A percentile compares a stretch with the other conserved stretches of the same genome.
These are phyloP conservation scores for Candida schatavii DNA, from an alignment of 805 yeast species.

Conservation along the genomic window DNA sequence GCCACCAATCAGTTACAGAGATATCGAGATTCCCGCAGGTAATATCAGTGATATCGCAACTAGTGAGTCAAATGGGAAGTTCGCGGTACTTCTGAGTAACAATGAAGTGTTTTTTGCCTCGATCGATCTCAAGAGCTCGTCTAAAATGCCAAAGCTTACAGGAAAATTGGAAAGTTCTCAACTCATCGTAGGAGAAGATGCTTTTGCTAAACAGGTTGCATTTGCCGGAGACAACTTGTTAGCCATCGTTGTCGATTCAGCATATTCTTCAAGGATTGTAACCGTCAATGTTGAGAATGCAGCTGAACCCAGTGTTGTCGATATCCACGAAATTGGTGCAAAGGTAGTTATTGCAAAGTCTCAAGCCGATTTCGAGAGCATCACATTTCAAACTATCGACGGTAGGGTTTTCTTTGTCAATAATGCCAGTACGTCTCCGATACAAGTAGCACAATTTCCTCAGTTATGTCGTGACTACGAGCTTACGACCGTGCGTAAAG, in stretches of 20 bases:
- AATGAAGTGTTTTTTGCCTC: conserved; percentile 31
- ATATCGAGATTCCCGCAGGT: conserved; percentile 46
- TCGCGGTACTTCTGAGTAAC: conserved; percentile 56
- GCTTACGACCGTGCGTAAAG: conserved; percentile 34
- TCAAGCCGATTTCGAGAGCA: conserved; percentile 47
- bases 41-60: conserved; percentile 66
- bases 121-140: conserved; percentile 45
- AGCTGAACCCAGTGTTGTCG: conserved; percentile 45
- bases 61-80: conserved; percentile 52
- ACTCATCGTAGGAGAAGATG: conserved; percentile 18
- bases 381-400: conserved; percentile 61
- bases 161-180: not conserved
- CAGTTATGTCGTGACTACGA: conserved; percentile 62
- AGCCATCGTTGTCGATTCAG: conserved; percentile 60
- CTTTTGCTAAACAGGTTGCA: conserved; percentile 60
- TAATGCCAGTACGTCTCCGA: conserved; percentile 23
- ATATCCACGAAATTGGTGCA: conserved; percentile 27
- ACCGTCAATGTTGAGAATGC: conserved; percentile 46
- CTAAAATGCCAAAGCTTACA: conserved; percentile 43
- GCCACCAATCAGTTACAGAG: conserved; percentile 84
- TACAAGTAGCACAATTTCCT: conserved; percentile 54
- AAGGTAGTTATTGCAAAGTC: conserved; percentile 58
- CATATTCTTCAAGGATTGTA: conserved; percentile 47
- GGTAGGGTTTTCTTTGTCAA: conserved; percentile 50
- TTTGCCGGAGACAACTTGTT: conserved; percentile 50